These are phyloP conservation scores for Trichodelitschia bisporula DNA, from an alignment of 495 filamentous ascomycete species.

Conservation along the genomic window DNA sequence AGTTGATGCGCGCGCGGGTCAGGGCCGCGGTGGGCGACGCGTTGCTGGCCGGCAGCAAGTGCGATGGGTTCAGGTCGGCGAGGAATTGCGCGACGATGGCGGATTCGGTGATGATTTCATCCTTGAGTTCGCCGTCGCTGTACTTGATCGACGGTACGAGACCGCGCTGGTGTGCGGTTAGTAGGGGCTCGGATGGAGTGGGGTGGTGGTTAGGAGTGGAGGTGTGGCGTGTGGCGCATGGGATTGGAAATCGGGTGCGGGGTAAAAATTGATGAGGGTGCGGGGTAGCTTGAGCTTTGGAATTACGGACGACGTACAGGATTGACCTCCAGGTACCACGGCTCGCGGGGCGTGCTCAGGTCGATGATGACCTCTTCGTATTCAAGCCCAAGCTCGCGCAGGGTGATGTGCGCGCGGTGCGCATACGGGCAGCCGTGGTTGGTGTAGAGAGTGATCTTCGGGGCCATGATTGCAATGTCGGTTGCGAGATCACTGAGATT, in stretches of 20 bases:
- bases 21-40: slow-evolving; percentile 17
- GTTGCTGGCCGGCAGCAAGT: slow-evolving; percentile 25
- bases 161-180: slow-evolving; percentile 25
- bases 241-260: no score
- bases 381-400: slow-evolving; percentile 44
- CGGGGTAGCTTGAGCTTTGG: no score
- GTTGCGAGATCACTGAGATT: no score
- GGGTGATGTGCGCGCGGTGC: slow-evolving; percentile 55
- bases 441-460: slow-evolving; percentile 46
- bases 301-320: slow-evolving; percentile 23
- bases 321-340: slow-evolving; percentile 73
- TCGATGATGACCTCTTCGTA: slow-evolving; percentile 68
- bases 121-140: slow-evolving; percentile 24
- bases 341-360: slow-evolving; percentile 41
- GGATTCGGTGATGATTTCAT: slow-evolving; percentile 44
- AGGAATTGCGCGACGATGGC: slow-evolving; percentile 58
- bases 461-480: no score
- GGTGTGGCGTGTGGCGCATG: neutral
- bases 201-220: neutral
- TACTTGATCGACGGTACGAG: slow-evolving; percentile 52
- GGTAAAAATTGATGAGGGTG: no score
- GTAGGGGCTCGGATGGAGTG: neutral
- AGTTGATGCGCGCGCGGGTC: slow-evolving; percentile 38
- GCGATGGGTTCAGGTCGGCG: slow-evolving; percentile 28
- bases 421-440: slow-evolving; percentile 61